Base-by-base conservation (phyloP, 2,329 filamentous ascomycete genomes). In the Pseudocercospora macadamiae region DNA sequence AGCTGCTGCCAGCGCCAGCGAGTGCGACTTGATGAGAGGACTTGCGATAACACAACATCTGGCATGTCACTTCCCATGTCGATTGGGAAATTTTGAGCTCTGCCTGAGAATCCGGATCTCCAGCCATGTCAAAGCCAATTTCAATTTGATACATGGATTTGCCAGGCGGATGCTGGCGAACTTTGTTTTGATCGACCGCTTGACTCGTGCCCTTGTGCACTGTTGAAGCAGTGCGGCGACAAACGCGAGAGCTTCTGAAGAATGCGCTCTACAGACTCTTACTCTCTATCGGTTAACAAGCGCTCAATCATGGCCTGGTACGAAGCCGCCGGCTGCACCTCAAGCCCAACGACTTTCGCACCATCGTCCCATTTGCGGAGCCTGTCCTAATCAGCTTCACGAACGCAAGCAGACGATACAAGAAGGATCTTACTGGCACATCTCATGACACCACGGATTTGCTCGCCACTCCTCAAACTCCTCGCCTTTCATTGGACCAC, bases 401-500 rank as follows among this genome's bases (percentile, higher is more conserved):
- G 37, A 18, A n/a, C n/a, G 14, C 14, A 16, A 28, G 19, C 5
- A 16, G 14, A 34, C 3, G 25, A 39, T 3, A 26, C 2, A 39
- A 26, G 9, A 28, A 18, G 14, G 10, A 7, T 26, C 55, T n/a
- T 25, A 57, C 55, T 51, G 54, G 34, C 62, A 64, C 64, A 64
- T 64, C 39, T 64, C 62, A 5, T 26, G 16, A 32, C 62, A 64
- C 64, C 62, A 66, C 6, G 57, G 55, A 42, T 52, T 61, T 7
- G 54, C 58, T 10, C 53, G 45, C 59, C 62, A 64, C 32, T 54
- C 12, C 37, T 57, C 47, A 1, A 76, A 53, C 45, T 75, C 73
- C 0, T 59, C 62, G 2, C 66, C 73, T 14, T 65, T 51, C 28
- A 76, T 74, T 0, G 73, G 72, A 1, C 71, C 74, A 16, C 74